A percentile compares a stretch with the other conserved stretches of the same genome.
Evolutionary conservation across 2,329 filamentous ascomycete genomes (phyloP).

Genomic region (Botrytis byssoidea): DNA sequence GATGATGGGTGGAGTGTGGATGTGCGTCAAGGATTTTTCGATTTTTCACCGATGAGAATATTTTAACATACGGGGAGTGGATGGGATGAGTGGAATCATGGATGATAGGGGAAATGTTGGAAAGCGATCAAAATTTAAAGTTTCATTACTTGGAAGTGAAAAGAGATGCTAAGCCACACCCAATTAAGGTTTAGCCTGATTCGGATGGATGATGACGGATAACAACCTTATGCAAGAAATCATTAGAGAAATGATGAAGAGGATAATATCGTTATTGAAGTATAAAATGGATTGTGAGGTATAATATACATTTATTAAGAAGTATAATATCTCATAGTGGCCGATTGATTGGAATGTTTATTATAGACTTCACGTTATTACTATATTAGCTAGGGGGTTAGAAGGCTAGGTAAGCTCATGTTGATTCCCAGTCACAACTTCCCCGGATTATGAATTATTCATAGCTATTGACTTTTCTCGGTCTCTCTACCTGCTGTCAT

Average conservation of each 20-base stretch:
- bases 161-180: constrained; percentile 1
- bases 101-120: constrained; percentile 10
- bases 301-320: too few species aligned
- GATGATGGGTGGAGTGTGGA: background rate
- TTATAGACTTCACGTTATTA: background rate
- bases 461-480: background rate
- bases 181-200: background rate
- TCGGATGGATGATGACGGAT: background rate
- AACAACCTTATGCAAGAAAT: background rate
- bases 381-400: background rate
- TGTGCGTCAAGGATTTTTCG: constrained; percentile 3
- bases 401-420: background rate
- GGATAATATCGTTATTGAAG: background rate
- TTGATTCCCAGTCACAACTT: background rate
- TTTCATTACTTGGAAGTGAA: background rate
- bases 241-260: too few species aligned
- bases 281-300: background rate
- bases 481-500: background rate
- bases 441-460: background rate
- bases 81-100: background rate
- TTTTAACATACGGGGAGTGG: background rate
- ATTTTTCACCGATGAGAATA: background rate
- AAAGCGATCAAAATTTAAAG: constrained; percentile 5
- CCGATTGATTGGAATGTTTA: background rate
- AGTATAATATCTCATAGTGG: background rate